These are phyloP conservation scores for Nicotiana obtusifolia DNA, from an alignment of 257 asterid species.

Conservation along the genomic window DNA sequence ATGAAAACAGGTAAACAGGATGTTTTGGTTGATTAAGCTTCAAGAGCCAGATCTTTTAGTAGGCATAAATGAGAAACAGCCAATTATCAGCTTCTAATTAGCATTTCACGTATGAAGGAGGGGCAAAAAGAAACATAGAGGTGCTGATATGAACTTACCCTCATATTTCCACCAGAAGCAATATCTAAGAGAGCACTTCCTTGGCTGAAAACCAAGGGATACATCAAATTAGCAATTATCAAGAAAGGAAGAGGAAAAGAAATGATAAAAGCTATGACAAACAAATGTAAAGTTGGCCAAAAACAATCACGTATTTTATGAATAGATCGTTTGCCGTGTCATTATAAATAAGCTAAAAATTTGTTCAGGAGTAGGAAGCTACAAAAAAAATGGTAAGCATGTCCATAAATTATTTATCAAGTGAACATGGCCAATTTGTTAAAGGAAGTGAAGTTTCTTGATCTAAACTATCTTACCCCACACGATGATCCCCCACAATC, in stretches of 20 bases:
- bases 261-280: not conserved
- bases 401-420: not conserved
- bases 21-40: not conserved
- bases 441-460: not conserved
- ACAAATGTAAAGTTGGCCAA: not conserved
- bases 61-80: not conserved
- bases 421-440: not conserved
- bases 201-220: constrained; percentile 54
- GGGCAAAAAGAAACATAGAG: not conserved
- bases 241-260: constrained; percentile 4
- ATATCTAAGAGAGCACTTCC: constrained; percentile 85
- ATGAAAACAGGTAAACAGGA: not conserved
- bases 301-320: not conserved
- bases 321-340: not conserved
- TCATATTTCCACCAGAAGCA: constrained; percentile 84
- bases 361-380: not conserved
- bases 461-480: constrained; percentile 56
- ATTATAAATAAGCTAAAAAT: not conserved
- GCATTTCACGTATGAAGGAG: not conserved
- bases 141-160: constrained; percentile 39
- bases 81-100: not conserved
- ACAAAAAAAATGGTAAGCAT: not conserved
- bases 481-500: constrained; percentile 95
- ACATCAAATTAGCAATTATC: constrained; percentile 15
- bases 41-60: not conserved